phyloP scores from a whole-genome alignment of 495 filamentous ascomycete species.

The Daldinia grandis region DNA sequence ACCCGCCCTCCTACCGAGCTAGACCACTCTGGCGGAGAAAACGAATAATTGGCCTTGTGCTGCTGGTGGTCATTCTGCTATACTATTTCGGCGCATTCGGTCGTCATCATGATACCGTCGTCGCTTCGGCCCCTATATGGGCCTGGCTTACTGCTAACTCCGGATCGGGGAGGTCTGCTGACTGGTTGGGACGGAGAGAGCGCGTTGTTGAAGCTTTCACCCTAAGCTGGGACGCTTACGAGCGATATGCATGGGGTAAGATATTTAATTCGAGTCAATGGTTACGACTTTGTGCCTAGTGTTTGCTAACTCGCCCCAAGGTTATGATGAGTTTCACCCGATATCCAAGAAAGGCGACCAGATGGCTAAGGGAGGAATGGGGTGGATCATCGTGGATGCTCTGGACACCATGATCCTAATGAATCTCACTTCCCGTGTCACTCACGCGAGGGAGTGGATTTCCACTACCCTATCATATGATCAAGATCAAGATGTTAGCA shows the following conservation, averaged over 20 bases:
- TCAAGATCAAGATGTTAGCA: slow-evolving; percentile 94
- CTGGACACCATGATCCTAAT: slow-evolving; percentile 97
- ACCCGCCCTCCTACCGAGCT: slow-evolving; percentile 62
- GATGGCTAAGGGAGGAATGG: slow-evolving; percentile 84
- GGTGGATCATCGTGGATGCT: slow-evolving; percentile 98
- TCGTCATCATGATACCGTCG: slow-evolving; percentile 43
- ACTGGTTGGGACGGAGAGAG: slow-evolving; percentile 82
- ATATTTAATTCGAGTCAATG: slow-evolving; percentile 22
- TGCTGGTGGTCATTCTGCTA: slow-evolving; percentile 59
- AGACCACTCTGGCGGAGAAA: slow-evolving; percentile 62
- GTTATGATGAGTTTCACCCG: slow-evolving; percentile 86
- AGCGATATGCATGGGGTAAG: slow-evolving; percentile 93
- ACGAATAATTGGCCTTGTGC: slow-evolving; percentile 49
- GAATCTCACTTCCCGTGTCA: slow-evolving; percentile 89
- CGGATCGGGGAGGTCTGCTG: slow-evolving; percentile 51
- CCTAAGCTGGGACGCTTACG: slow-evolving; percentile 91
- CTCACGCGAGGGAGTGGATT: slow-evolving; percentile 90
- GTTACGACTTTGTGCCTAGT: neutral
- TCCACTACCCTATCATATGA: slow-evolving; percentile 82
- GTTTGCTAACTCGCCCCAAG: slow-evolving; percentile 53
- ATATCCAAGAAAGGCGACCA: slow-evolving; percentile 78
- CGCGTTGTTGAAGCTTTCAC: slow-evolving; percentile 90
- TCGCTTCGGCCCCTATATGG: slow-evolving; percentile 49
- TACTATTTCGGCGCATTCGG: slow-evolving; percentile 68
- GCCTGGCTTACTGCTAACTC: slow-evolving; percentile 51